Conservation (phyloP, 208 protist genomes). For the Wallacemonas collosoma region DNA sequence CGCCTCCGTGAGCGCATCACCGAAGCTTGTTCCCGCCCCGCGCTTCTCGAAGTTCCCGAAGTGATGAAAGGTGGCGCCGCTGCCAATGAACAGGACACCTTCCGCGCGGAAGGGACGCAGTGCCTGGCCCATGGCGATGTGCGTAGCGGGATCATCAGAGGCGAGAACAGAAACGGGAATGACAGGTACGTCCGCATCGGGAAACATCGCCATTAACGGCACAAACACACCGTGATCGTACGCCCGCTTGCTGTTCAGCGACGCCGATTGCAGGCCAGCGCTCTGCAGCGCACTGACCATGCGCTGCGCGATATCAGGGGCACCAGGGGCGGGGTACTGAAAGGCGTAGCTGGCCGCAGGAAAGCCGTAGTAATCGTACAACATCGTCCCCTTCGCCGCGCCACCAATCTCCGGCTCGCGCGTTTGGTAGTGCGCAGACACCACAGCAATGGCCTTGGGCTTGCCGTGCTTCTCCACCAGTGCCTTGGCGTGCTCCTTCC, state of each 20-base stretch:
- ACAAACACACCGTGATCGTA: slow-evolving; percentile 91
- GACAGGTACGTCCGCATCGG: slow-evolving; percentile 84
- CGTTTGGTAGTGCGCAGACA: slow-evolving; percentile 89
- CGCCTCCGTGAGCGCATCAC: slow-evolving; percentile 48
- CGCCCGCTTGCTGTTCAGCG: slow-evolving; percentile 40
- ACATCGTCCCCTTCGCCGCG: slow-evolving; percentile 28
- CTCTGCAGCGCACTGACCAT: slow-evolving; percentile 40
- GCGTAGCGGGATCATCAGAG: slow-evolving; percentile 54
- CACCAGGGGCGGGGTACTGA: slow-evolving; percentile 68
- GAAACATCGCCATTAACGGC: slow-evolving; percentile 78
- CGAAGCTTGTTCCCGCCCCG: slow-evolving; percentile 48
- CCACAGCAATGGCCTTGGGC: slow-evolving; percentile 68
- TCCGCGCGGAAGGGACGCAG: slow-evolving; percentile 64
- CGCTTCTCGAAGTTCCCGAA: slow-evolving; percentile 40
- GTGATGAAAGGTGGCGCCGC: slow-evolving; percentile 83
- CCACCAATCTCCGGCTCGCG: slow-evolving; percentile 39
- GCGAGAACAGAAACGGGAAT: slow-evolving; percentile 78
- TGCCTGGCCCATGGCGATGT: slow-evolving; percentile 74
- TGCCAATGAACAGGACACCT: slow-evolving; percentile 83
- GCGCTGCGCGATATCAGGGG: slow-evolving; percentile 28
- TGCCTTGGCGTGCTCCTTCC: slow-evolving; percentile 38
- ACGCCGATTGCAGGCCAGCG: slow-evolving; percentile 29
- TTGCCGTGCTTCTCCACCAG: slow-evolving; percentile 34
- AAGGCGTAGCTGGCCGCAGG: slow-evolving; percentile 67
- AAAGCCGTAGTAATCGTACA: slow-evolving; percentile 93